Base-by-base conservation (phyloP, 2,329 filamentous ascomycete genomes). In the Trichoderma koningii region DNA sequence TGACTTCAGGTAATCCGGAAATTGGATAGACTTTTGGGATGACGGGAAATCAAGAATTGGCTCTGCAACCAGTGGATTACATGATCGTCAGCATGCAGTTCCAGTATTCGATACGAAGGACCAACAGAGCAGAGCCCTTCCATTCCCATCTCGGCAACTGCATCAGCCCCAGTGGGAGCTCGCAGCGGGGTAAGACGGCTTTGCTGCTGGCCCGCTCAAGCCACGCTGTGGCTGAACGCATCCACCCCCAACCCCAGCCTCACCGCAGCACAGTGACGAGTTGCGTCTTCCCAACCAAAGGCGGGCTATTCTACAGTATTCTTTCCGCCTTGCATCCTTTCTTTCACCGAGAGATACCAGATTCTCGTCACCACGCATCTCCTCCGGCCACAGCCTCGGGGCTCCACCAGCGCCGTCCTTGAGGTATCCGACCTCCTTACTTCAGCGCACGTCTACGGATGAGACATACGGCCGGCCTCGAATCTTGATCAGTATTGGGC, bases 181-280 rank as follows among this genome's bases (percentile, higher is more conserved):
- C 45, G 55, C 55, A 41, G 63, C 63, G 63, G 63, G 63, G 55
- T 60, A 60, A 63, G 12, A 23, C 38, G 45, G 3, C 23, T 23
- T 23, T 51, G 17, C 23, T 12, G 19, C 10, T 28, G 19, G 12
- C 19, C 59, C 15, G 23, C 7, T 1, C 48, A 44, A 64, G 61
- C 61, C 61, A 64, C 61, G 50, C 44, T 64, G 61, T 64, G 61
- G 61, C 61, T 64, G 30, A 38, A 38, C 34, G 34, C 34, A 38
- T 34, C 30, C 30, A 14, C 34, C 4, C 10, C 21, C 21, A 23
- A 23, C 21, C 41, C 52, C 61, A 56, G 52, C 61, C 61, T 55
- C 59, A 23, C 19, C 38, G 4, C 23, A 42, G 53, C 19, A 19
- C 47, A 41, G 42, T 55, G 47, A 48, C 60, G 21, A 63, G 42